Evolutionary conservation across 208 protist species (phyloP), one percentile per base, ranked within the genome.

Genomic region (Tritrichomonas foetus): DNA sequence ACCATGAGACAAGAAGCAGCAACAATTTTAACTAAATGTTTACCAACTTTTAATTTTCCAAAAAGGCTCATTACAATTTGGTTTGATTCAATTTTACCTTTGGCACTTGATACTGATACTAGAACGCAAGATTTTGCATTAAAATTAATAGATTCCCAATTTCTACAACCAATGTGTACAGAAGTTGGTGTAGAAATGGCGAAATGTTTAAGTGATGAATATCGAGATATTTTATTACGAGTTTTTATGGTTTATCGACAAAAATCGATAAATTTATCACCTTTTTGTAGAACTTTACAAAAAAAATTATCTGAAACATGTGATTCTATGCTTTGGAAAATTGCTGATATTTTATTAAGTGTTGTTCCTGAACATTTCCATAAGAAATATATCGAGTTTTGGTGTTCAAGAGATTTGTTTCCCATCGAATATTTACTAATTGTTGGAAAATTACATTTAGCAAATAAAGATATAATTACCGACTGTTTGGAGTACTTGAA

Each of bases 1-100:
- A 33, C 74, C 13, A 30, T 84, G 36, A 9, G 74, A 49, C 74
- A 84, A 84, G 74, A 84, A 84, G 74, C 74, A n/a, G 74, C 74
- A 49, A 49, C 49, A 53, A 53, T 84, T 53, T 53, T 84, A 8
- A 53, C 74, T 53, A 13, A 11, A n/a, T 84, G 74, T 53, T 30
- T 84, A n/a, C 20, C n/a, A n/a, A 25, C 9, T 13, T 30, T 3
- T 25, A 49, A 47, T 33, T 47, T n/a, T 47, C 3, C 1, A 9
- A 9, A 13, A 47, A 36, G 25, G 5, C 1, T 27, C 13, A 25
- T 47, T 84, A 39, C 74, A 27, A 53, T 84, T 14, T 84, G 74
- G 74, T 84, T 84, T 84, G 74, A 84, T 53, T 84, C 74, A 0
- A n/a, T 84, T 14, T 53, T 84, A 22, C 74, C 74, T 33, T 16